Conservation (phyloP, 805 yeast genomes). For the Starmerella stigmatis region DNA sequence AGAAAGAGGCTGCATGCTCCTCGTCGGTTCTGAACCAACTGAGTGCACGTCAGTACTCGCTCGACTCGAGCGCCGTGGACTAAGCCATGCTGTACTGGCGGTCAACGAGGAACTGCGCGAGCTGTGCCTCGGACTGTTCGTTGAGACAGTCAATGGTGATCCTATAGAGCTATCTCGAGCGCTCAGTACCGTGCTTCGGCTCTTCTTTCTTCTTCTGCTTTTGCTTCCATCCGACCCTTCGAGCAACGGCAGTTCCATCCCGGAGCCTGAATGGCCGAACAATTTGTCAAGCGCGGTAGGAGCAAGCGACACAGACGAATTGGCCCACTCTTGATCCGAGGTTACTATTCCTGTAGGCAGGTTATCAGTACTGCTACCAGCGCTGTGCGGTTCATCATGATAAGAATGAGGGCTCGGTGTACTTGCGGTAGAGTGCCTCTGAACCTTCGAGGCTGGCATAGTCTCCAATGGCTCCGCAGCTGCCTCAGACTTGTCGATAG, state of each 20-base stretch:
- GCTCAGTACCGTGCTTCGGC: neutral
- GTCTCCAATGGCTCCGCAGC: too few species aligned
- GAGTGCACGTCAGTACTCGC: neutral
- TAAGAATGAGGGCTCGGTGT: too few species aligned
- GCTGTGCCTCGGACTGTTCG: neutral
- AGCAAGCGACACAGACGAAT: neutral
- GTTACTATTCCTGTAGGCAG: neutral
- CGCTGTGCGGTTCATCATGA: too few species aligned
- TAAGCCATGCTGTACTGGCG: neutral
- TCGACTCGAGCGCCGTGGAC: neutral
- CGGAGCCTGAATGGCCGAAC: neutral
- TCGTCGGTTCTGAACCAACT: neutral
- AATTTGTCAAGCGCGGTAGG: neutral
- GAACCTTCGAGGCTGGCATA: too few species aligned
- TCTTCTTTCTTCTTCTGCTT: neutral
- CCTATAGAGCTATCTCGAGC: neutral
- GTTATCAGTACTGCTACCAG: neutral
- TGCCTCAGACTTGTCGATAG: neutral
- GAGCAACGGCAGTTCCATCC: neutral
- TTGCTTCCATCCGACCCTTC: neutral
- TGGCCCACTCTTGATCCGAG: neutral
- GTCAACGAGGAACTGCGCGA: conserved; percentile 8
- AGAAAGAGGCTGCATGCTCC: neutral
- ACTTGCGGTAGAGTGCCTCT: too few species aligned
- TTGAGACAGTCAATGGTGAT: neutral